These are phyloP conservation scores for Podospora anserina DNA, from an alignment of 495 filamentous ascomycete species.

Conservation along the genomic window DNA sequence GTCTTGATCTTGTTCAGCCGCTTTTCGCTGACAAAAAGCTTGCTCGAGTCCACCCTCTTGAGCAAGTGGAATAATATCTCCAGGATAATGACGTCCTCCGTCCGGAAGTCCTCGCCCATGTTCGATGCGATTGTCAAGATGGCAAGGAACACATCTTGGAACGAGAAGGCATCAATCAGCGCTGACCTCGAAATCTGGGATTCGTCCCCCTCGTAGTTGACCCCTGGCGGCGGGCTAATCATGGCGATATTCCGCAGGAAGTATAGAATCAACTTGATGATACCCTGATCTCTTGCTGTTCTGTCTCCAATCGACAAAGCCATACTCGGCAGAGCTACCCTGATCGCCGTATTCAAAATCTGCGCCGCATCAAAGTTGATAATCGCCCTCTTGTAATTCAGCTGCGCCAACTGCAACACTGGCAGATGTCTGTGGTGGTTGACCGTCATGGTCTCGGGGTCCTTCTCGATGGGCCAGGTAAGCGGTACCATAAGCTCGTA, in stretches of 20 bases:
- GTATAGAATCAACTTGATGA: constrained; percentile 88
- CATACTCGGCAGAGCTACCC: constrained; percentile 84
- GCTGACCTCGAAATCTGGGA: constrained; percentile 84
- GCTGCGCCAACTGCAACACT: constrained; percentile 80
- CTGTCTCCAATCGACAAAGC: constrained; percentile 73
- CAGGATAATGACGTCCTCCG: constrained; percentile 79
- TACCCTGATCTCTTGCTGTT: constrained; percentile 77
- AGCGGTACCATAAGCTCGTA: constrained; percentile 90
- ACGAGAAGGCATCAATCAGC: constrained; percentile 80
- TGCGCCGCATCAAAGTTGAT: constrained; percentile 72
- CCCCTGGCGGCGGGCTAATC: constrained; percentile 64
- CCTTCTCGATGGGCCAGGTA: constrained; percentile 89
- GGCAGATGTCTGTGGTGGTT: constrained; percentile 91
- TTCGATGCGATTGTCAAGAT: constrained; percentile 83
- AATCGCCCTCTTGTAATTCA: constrained; percentile 83
- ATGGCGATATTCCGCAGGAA: constrained; percentile 83
- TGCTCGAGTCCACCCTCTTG: constrained; percentile 82
- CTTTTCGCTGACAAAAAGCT: constrained; percentile 79
- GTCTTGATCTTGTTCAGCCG: constrained; percentile 62
- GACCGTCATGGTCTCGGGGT: constrained; percentile 72
- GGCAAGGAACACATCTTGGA: constrained; percentile 84
- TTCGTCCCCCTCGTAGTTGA: constrained; percentile 65
- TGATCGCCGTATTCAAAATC: constrained; percentile 73
- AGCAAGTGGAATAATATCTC: constrained; percentile 89
- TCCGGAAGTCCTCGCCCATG: constrained; percentile 86